Evolutionary conservation across 257 asterid species (phyloP), one percentile per base, ranked within the genome.

Genomic region (Datura wrightii): DNA sequence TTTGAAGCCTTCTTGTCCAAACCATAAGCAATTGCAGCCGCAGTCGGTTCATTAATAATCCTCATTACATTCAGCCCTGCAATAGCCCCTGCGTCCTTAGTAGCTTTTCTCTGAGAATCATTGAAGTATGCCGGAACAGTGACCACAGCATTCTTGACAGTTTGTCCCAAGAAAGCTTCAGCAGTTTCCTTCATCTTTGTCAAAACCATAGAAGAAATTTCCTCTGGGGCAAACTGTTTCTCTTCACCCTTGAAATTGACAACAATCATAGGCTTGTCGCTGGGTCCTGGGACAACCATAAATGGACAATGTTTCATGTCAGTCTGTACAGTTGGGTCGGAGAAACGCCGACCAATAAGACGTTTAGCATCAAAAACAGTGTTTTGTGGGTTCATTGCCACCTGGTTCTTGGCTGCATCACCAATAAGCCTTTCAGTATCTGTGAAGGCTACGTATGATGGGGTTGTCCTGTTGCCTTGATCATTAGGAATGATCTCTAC

Each of bases 11-110:
- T 66, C 41, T 66, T 36, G 41, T 56, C 82, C 10, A 83, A 53
- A n/a, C 85, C 85, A 72, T 83, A 83, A 15, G 85, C 85, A 71
- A 83, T 71, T 3, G 85, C 85, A 15, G 82, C 82, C 10, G 85
- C 82, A 3, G 85, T 83, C 0, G 85, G 85, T 4, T 66, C 74
- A 5, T 66, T 66, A 36, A 66, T 66, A 66, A 34, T 66, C 48
- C 74, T 66, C 24, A 79, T 83, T 66, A 70, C 50, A 67, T 7
- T 67, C 50, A 67, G 14, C 50, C 50, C 50, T 15, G 50, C 71
- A 63, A 63, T 66, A 66, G 74, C 74, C 18, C 74, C 74, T 13
- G 48, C 74, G 36, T 66, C 74, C 36, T 66, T 66, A 36, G 74
- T 66, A 36, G 74, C 74, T 66, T 66, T 48, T 66, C 74, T 66